Evolutionary conservation across 768 basidiomycete genomes (phyloP), one percentile per base, ranked within the genome.

Genomic region (Rhodotorula graminis): DNA sequence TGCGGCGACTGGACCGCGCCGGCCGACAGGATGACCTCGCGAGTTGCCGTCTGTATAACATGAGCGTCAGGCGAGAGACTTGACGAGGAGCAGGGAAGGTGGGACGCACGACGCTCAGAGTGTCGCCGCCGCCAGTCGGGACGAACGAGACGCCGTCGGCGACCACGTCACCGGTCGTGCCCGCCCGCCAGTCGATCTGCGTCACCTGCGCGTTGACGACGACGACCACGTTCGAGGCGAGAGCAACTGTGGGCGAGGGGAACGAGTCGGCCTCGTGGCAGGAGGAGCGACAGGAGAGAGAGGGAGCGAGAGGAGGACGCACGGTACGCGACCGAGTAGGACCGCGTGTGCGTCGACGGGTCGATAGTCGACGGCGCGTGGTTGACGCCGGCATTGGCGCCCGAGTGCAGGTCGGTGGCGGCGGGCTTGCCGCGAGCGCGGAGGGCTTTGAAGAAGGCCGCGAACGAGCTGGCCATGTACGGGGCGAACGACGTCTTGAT

Each of bases 171-270:
- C 47, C 55, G 18, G 18, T 9, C 0, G 33, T 8, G 55, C 7
- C 58, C 60, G 63, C 60, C 15, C 11, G 5, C 5, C 64, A 71
- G 67, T 62, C 59, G 71, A 75, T 64, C 12, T 40, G n/a, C 42
- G 82, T 81, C 14, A 81, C 82, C 42, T 82, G 83, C n/a, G 81
- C 80, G 58, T 80, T 77, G 12, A 82, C 81, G 49, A 84, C 74
- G 64, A 83, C 82, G 69, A 79, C 78, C 18, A 83, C 76, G 69
- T 82, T 82, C 46, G 78, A 40, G 19, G 70, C 74, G 42, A 65
- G 37, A 14, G 21, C 29, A 29, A 75, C 46, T 71, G 58, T 5
- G 44, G 7, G 47, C 27, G 1, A 25, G 14, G 10, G 44, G 15
- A 3, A 10, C 21, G 14, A 31, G 63, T 5, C 33, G 25, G 27